Base-by-base conservation (phyloP, 768 basidiomycete genomes). In the Lentinula lateritia region DNA sequence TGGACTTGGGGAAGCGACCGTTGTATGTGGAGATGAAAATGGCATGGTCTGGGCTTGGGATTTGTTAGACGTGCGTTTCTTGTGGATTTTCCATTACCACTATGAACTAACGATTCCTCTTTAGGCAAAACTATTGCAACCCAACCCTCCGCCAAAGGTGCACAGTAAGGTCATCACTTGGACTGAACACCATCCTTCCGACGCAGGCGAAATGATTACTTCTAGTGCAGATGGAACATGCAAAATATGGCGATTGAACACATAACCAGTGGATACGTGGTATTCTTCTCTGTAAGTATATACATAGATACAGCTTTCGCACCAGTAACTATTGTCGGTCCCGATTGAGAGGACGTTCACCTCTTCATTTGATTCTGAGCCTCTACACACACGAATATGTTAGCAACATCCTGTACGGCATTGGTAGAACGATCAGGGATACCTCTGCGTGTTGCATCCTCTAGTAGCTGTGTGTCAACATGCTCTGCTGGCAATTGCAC, bases 371-470 rank as follows among this genome's bases (percentile, higher is more conserved):
- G 78, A 57, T 68, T 79, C 66, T 78, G 70, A 13, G 80, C 76
- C 73, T 84, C 83, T 84, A 62, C 46, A 43, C 28, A 28, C 28
- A 28, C 28, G 3, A 34, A 41, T 39, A 34, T 50, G 56, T 50
- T 18, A 32, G 32, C 39, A 28, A 52, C 39, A 18, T 35, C 38
- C 3, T 28, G 15, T 23, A 32, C 41, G 52, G 28, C 23, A 38
- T 28, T 36, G 52, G 60, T 42, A 56, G 45, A 52, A 42, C 52
- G 43, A 43, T 18, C 41, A 16, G 63, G 79, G 55, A 28, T 59
- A 97, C 96, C 97, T 86, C 96, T 80, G 72, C 97, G 80, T 39
- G 96, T 98, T 35, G 96, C 96, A 72, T 99, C 96, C 75, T 99
- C 96, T 43, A 99, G 73, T 56, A 98, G 75, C 66, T 95, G 94